A percentile compares a stretch with the other conserved stretches of the same genome.
Conservation (phyloP, 73 alveolate genomes). For the Blepharisma japonicum region DNA sequence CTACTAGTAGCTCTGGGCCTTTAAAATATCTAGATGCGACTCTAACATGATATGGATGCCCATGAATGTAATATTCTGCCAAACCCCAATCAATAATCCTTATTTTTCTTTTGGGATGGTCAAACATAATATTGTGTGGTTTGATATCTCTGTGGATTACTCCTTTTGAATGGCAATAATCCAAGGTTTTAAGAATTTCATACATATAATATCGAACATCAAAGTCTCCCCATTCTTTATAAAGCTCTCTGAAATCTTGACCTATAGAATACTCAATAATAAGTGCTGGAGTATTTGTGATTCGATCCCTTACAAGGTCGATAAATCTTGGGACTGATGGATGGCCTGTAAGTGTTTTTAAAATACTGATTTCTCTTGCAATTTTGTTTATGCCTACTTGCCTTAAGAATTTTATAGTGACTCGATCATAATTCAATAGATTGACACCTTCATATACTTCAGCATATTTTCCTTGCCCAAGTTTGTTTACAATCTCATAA, state of each 20-base stretch:
- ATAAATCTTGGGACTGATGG: slow-evolving; percentile 87
- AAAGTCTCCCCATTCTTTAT: slow-evolving; percentile 80
- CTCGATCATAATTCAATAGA: slow-evolving; percentile 60
- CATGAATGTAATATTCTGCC: slow-evolving; percentile 94
- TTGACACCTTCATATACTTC: slow-evolving; percentile 96
- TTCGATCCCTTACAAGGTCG: slow-evolving; percentile 95
- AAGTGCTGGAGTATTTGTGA: slow-evolving; percentile 84
- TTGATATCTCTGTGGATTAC: slow-evolving; percentile 96
- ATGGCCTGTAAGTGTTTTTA: slow-evolving; percentile 87
- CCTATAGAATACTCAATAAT: slow-evolving; percentile 88
- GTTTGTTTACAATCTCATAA: slow-evolving; percentile 84
- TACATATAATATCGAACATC: slow-evolving; percentile 91
- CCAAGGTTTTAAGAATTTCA: slow-evolving; percentile 89
- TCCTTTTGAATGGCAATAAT: slow-evolving; percentile 94
- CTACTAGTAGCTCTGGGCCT: slow-evolving; percentile 93
- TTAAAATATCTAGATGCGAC: slow-evolving; percentile 94
- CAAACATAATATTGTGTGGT: slow-evolving; percentile 96
- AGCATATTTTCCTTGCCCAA: slow-evolving; percentile 97
- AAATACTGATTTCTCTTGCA: slow-evolving; percentile 89
- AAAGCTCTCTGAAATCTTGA: slow-evolving; percentile 81
- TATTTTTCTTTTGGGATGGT: slow-evolving; percentile 76
- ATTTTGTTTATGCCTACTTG: slow-evolving; percentile 94
- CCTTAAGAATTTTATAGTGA: slow-evolving; percentile 89
- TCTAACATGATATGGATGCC: slow-evolving; percentile 89
- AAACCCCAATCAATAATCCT: slow-evolving; percentile 98